Evolutionary conservation across 164 flowering plant genomes (phyloP), one percentile per base, ranked within the genome.

Genomic region (Nymphaea thermarum): DNA sequence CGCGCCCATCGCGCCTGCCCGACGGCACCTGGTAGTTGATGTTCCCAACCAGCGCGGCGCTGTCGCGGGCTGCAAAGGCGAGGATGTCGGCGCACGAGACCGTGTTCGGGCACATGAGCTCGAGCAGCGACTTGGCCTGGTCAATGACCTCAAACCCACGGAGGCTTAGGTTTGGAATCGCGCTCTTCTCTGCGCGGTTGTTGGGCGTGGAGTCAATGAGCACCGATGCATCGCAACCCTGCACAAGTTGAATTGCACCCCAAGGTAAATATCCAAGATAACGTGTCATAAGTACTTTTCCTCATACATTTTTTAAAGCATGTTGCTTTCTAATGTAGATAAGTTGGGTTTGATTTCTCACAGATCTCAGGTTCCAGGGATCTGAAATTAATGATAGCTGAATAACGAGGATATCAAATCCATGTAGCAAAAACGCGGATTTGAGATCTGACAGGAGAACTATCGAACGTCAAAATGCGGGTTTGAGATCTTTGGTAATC

Each of bases 151-250:
- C 68, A 43, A 63, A 74, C 3, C 73, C 77, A 6, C 68, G 60
- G 4, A 74, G 68, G 16, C 73, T 71, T 8, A 15, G 4, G 65
- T 71, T 74, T 2, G 73, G 64, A 3, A 16, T 36, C 42, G 77
- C 71, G 4, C 41, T 62, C 65, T 74, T 74, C 68, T 74, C 77
- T 16, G 53, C 51, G 15, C 51, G 6, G 4, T 25, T 57, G 41
- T 71, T 73, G 36, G 36, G 36, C 36, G 36, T 25, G 36, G 36
- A 25, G 44, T 74, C 73, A 25, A 74, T 36, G 6, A 74, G 66
- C 6, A 74, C 62, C 44, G 77, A 74, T 53, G 71, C 77, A 74
- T 74, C 77, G 60, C 73, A 74, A 6, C 77, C 77, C 77, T 74
- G 43, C 41, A 4, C 25, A 7, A 10, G 16, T 43, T 42, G 16